These are phyloP conservation scores for Linderniella brevidens DNA, from an alignment of 257 asterid genomes.

Conservation along the genomic window DNA sequence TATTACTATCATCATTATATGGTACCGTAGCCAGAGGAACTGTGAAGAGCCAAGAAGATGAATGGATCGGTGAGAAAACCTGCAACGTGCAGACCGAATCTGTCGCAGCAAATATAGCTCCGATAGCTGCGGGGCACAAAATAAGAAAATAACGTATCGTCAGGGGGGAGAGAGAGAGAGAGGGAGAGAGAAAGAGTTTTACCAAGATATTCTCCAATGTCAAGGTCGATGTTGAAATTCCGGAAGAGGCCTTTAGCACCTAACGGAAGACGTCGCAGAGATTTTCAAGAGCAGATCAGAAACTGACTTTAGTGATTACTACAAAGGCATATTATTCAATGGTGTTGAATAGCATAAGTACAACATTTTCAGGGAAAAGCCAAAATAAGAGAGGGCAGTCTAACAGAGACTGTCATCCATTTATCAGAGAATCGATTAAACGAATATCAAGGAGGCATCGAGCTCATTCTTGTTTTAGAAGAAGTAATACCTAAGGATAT, in stretches of 20 bases:
- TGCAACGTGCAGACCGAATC: conserved; percentile 99
- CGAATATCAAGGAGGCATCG: conserved; percentile 5
- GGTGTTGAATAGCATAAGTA: neutral
- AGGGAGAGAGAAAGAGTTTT: conserved; percentile 4
- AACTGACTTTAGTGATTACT: neutral
- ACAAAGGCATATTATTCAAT: neutral
- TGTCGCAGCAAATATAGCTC: conserved; percentile 95
- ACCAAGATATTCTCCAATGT: conserved; percentile 89
- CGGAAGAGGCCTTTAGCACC: conserved; percentile 56
- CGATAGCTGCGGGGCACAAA: no score
- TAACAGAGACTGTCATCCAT: conserved; percentile 7
- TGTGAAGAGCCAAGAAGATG: conserved; percentile 7
- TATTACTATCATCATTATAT: no score
- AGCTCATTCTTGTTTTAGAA: conserved; percentile 9
- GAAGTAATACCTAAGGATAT: conserved; percentile 68
- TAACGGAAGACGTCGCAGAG: conserved; percentile 19
- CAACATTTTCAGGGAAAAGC: neutral
- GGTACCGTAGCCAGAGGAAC: conserved; percentile 10
- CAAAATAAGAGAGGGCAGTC: neutral
- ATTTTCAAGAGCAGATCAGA: conserved; percentile 7
- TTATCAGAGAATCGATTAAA: neutral
- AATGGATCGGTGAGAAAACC: conserved; percentile 19
- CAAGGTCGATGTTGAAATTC: conserved; percentile 57
- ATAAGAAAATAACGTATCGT: conserved; percentile 14
- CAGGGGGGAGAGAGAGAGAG: conserved; percentile 9